Base-by-base conservation (phyloP, 2,329 filamentous ascomycete species). In the Pestalotiopsis sp. region DNA sequence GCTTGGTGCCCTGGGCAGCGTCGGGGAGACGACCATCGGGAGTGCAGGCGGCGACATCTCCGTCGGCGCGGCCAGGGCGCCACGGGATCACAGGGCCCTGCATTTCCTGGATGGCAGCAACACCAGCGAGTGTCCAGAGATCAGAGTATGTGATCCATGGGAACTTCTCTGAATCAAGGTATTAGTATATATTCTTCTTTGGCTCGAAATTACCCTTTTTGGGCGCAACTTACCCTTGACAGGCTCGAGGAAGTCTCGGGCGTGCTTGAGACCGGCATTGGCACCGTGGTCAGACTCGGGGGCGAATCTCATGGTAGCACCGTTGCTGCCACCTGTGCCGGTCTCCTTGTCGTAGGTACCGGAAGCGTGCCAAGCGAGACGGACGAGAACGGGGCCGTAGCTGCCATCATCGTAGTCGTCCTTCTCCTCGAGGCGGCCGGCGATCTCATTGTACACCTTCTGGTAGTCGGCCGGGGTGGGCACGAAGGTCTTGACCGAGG, bases 131-230 rank as follows among this genome's bases (percentile, higher is more conserved):
- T 71, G 96, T 98, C 96, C 95, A 98, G 74, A 99, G 91, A 80
- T 99, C 95, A 14, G 94, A 97, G 88, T 98, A 97, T 71, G 88
- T 88, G 83, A 98, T 97, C 96, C 95, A 98, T 65, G 95, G 95
- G 88, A 93, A 95, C 83, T 95, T 90, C 74, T 86, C 88, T 89
- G 27, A 36, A 20, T n/a, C 45, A 23, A 52, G 2, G 65, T 67
- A 61, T 75, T 70, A 75, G 73, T 59, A 39, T 67, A 36, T 39
- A 13, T 5, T n/a, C 31, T n/a, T n/a, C 11, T 11, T 11, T 23
- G 27, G 23, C 9, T 36, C n/a, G 9, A 4, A 36, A 41, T 13
- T n/a, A 39, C 7, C 27, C 23, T 14, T 11, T 20, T 25, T 56
- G n/a, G 31, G 23, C 31, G 31, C 31, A 65, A 56, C 87, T 80